A percentile compares a stretch with the other conserved stretches of the same genome.
Conservation (phyloP, 2,329 filamentous ascomycete species). For the Cladosporium phlei region DNA sequence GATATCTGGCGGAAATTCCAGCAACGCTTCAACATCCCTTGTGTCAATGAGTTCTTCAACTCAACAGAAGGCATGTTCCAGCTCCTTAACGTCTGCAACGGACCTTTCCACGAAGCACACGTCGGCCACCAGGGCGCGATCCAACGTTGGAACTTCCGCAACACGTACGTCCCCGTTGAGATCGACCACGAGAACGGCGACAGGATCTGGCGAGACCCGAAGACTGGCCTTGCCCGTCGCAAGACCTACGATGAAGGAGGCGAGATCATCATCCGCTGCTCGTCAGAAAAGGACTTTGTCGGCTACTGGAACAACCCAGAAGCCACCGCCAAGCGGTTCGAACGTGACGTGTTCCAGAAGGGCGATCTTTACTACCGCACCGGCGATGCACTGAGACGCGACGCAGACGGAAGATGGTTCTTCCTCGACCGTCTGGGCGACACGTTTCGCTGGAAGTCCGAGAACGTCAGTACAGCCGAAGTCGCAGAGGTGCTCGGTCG, state of each 20-base stretch:
- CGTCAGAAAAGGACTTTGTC: slow-evolving; percentile 55
- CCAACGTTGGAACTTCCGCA: slow-evolving; percentile 48
- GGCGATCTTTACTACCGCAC: slow-evolving; percentile 48
- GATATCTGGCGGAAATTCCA: slow-evolving; percentile 65
- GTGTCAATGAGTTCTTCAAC: slow-evolving; percentile 71
- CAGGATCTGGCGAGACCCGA: slow-evolving; percentile 56
- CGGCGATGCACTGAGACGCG: slow-evolving; percentile 43
- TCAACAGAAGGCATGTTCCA: slow-evolving; percentile 67
- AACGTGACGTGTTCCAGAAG: slow-evolving; percentile 42
- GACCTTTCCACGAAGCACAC: slow-evolving; percentile 58
- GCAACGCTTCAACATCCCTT: slow-evolving; percentile 58
- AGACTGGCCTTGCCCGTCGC: slow-evolving; percentile 63
- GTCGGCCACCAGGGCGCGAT: slow-evolving; percentile 69
- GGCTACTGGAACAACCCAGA: slow-evolving; percentile 67
- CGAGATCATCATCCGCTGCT: slow-evolving; percentile 67
- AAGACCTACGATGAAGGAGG: slow-evolving; percentile 63
- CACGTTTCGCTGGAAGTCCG: slow-evolving; percentile 48
- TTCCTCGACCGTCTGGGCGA: slow-evolving; percentile 47
- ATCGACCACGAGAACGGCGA: slow-evolving; percentile 65
- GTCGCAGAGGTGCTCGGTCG: slow-evolving; percentile 44
- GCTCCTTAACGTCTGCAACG: slow-evolving; percentile 41
- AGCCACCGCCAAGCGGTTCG: slow-evolving; percentile 57
- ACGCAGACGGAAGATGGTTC: slow-evolving; percentile 43
- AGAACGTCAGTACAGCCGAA: slow-evolving; percentile 47
- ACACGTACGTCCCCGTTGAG: slow-evolving; percentile 60